Evolutionary conservation across 805 yeast genomes (phyloP).

Genomic region (Yarrowia porcina): DNA sequence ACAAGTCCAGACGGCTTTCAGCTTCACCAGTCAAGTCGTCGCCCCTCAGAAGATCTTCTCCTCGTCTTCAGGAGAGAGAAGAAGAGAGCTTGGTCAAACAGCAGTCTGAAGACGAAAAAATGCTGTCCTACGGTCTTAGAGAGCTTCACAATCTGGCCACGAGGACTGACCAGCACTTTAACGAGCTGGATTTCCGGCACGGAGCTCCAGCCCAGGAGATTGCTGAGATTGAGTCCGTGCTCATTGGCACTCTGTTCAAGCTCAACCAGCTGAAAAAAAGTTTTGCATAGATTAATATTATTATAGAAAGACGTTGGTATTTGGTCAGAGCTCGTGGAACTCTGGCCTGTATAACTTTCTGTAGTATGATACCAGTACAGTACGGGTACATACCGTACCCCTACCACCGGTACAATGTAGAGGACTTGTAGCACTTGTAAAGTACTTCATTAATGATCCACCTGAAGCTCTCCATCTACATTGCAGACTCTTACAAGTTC

Average conservation of each 20-base stretch:
- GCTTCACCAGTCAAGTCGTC: background rate
- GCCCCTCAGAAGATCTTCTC: background rate
- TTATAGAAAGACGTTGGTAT: background rate
- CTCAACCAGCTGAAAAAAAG: conserved; percentile 6
- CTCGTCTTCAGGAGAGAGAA: background rate
- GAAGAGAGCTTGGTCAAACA: background rate
- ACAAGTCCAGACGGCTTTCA: background rate
- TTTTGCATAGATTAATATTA: background rate
- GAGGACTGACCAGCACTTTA: background rate
- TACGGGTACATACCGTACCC: no score
- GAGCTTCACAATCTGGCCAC: background rate
- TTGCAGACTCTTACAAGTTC: no score
- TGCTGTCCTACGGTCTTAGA: background rate
- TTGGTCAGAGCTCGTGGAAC: no score
- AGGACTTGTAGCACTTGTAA: no score
- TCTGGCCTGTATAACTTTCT: no score
- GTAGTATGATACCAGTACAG: no score
- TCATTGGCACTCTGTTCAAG: conserved; percentile 19
- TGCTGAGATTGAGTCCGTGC: background rate
- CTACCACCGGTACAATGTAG: no score
- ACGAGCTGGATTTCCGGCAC: background rate
- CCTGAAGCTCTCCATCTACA: no score
- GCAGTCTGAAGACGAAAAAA: background rate
- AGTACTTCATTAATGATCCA: no score
- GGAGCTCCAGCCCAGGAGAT: background rate